Evolutionary conservation across 179 eudicot species (phyloP).

Genomic region (Silene noctiflora): DNA sequence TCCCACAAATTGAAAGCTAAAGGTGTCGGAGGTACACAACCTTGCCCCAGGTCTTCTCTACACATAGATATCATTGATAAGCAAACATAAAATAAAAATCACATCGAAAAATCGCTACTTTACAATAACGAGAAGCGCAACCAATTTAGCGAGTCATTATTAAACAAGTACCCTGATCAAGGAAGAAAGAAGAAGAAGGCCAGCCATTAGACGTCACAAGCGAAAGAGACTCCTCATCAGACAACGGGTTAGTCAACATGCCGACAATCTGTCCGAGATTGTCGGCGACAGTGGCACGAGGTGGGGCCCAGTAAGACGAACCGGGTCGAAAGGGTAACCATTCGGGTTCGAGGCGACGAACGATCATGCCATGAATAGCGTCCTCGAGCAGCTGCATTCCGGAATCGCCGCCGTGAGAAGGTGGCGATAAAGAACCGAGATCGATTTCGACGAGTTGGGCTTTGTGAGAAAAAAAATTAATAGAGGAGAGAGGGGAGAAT

Average conservation of each 20-base stretch:
- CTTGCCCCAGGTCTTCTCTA: neutral
- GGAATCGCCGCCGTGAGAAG: constrained; percentile 20
- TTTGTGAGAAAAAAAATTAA: constrained; percentile 26
- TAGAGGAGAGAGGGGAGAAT: constrained; percentile 16
- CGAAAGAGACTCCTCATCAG: constrained; percentile 38
- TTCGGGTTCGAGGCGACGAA: constrained; percentile 59
- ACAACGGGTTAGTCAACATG: constrained; percentile 34
- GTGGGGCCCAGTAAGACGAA: constrained; percentile 61
- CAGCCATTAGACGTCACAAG: constrained; percentile 40
- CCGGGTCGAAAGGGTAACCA: constrained; percentile 77
- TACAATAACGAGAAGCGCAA: neutral
- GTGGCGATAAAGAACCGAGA: constrained; percentile 30
- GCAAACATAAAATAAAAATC: neutral
- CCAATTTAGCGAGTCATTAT: neutral
- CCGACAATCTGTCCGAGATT: constrained; percentile 34
- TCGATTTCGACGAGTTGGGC: constrained; percentile 56
- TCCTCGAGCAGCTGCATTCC: constrained; percentile 48
- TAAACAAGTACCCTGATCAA: constrained; percentile 35
- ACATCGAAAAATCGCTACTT: neutral
- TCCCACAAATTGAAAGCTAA: neutral
- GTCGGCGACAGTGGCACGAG: constrained; percentile 20
- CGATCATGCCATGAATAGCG: constrained; percentile 51
- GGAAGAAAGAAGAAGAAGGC: constrained; percentile 45
- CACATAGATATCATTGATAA: neutral
- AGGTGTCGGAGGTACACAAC: neutral